These are phyloP conservation scores for Exophiala viscosa DNA, from an alignment of 2,329 filamentous ascomycete species.

Conservation along the genomic window DNA sequence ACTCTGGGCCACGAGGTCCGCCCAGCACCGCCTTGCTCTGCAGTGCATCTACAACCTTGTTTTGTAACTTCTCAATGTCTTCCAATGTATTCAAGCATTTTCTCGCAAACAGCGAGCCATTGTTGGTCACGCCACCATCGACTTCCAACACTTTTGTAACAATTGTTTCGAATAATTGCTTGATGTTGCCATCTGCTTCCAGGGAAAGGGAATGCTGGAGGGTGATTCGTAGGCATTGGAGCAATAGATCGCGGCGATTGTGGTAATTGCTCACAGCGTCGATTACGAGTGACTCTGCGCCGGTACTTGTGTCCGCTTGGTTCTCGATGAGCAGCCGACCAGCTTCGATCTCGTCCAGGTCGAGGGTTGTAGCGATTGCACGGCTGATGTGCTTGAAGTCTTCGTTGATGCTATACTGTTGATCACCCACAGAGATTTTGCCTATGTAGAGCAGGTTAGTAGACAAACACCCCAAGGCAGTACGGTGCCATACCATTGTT, in stretches of 20 bases:
- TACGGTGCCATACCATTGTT: slow-evolving; percentile 18
- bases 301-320: slow-evolving; percentile 54
- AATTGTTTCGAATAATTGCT: slow-evolving; percentile 46
- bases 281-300: slow-evolving; percentile 71
- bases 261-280: slow-evolving; percentile 85
- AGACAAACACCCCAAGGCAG: slow-evolving; percentile 2
- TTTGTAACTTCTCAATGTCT: slow-evolving; percentile 72
- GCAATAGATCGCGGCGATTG: slow-evolving; percentile 73
- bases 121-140: slow-evolving; percentile 44
- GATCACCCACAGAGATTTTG: slow-evolving; percentile 68
- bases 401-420: slow-evolving; percentile 76
- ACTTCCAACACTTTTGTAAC: slow-evolving; percentile 58
- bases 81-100: slow-evolving; percentile 74
- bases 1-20: slow-evolving; percentile 59
- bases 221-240: slow-evolving; percentile 79
- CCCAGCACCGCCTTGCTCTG: slow-evolving; percentile 73
- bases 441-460: slow-evolving; percentile 48
- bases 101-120: slow-evolving; percentile 63
- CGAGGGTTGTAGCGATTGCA: slow-evolving; percentile 78
- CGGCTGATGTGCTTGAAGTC: slow-evolving; percentile 81
- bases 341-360: slow-evolving; percentile 85
- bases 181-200: slow-evolving; percentile 52
- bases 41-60: slow-evolving; percentile 69
- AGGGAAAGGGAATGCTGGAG: slow-evolving; percentile 65
- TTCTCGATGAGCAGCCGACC: slow-evolving; percentile 70